These are phyloP conservation scores for Peronospora destructor DNA, from an alignment of 352 stramenopile genomes.

Conservation along the genomic window DNA sequence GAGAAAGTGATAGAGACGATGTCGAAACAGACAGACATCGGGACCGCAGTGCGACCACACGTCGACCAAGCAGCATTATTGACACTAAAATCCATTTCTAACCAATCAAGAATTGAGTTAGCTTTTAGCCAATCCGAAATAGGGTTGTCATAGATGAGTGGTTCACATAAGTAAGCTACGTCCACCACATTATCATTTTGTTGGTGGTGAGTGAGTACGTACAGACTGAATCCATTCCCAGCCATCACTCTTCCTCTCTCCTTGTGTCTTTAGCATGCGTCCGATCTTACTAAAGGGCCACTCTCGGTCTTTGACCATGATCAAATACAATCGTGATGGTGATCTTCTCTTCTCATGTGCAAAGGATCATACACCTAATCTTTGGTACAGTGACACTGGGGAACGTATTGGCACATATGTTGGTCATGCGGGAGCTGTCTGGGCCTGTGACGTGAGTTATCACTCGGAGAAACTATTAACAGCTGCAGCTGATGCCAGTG, in stretches of 20 bases:
- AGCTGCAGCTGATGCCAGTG: constrained; percentile 91
- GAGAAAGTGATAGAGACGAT: constrained; percentile 27
- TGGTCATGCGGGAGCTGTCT: constrained; percentile 95
- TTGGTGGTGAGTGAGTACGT: neutral
- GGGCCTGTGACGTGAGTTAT: constrained; percentile 92
- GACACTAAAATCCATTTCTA: neutral
- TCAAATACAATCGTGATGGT: constrained; percentile 99
- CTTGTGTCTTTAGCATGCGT: constrained; percentile 51
- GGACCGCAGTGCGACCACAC: neutral
- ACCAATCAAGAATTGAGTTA: neutral
- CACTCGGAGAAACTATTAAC: constrained; percentile 92
- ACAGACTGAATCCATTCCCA: neutral
- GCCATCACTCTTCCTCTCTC: neutral
- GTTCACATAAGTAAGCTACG: neutral
- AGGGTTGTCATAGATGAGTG: too few relatives aligned
- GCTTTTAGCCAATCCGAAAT: neutral
- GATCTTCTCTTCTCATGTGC: constrained; percentile 97
- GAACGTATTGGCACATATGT: constrained; percentile 95
- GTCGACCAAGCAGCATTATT: neutral
- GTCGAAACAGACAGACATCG: too few relatives aligned
- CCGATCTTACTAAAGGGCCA: constrained; percentile 99
- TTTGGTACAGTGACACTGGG: constrained; percentile 96
- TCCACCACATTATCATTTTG: neutral
- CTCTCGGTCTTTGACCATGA: constrained; percentile 96
- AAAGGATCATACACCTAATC: constrained; percentile 92